A percentile compares a stretch with the other conserved stretches of the same genome.
These are phyloP conservation scores for Daedalea quercina DNA, from an alignment of 768 basidiomycete species.

Conservation along the genomic window DNA sequence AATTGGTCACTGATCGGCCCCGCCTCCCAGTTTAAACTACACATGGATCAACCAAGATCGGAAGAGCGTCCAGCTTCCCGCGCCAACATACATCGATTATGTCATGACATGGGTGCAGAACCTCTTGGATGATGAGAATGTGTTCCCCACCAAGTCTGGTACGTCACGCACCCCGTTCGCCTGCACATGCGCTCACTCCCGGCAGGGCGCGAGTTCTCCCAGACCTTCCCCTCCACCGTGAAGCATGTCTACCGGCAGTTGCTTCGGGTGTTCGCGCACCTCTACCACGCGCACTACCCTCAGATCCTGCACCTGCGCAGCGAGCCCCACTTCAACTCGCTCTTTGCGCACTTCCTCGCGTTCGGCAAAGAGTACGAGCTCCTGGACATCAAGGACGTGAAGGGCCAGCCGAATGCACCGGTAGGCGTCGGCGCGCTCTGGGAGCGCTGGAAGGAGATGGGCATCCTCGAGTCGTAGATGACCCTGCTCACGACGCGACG, in stretches of 20 bases:
- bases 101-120: constrained; percentile 98
- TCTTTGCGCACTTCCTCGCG: constrained; percentile 96
- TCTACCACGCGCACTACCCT: constrained; percentile 91
- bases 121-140: constrained; percentile 86
- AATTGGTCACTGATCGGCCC: neutral
- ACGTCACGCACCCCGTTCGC: constrained; percentile 17
- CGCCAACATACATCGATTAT: constrained; percentile 95
- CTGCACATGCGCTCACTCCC: neutral
- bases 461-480: constrained; percentile 46
- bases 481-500: too few species aligned
- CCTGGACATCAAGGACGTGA: constrained; percentile 84
- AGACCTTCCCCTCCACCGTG: constrained; percentile 80
- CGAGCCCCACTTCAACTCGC: constrained; percentile 93
- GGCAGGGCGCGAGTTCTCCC: constrained; percentile 80
- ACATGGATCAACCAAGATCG: constrained; percentile 92
- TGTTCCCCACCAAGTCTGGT: constrained; percentile 97
- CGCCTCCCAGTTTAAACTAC: constrained; percentile 86
- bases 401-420: constrained; percentile 49
- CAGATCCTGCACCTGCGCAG: constrained; percentile 89
- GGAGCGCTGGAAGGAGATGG: constrained; percentile 89
- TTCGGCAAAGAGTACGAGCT: constrained; percentile 94
- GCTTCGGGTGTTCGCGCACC: constrained; percentile 93
- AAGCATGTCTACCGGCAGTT: constrained; percentile 97
- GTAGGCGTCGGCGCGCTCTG: constrained; percentile 77
- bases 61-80: constrained; percentile 80